Conservation (phyloP, 2,329 filamentous ascomycete species). For the Xylaria multiplex region DNA sequence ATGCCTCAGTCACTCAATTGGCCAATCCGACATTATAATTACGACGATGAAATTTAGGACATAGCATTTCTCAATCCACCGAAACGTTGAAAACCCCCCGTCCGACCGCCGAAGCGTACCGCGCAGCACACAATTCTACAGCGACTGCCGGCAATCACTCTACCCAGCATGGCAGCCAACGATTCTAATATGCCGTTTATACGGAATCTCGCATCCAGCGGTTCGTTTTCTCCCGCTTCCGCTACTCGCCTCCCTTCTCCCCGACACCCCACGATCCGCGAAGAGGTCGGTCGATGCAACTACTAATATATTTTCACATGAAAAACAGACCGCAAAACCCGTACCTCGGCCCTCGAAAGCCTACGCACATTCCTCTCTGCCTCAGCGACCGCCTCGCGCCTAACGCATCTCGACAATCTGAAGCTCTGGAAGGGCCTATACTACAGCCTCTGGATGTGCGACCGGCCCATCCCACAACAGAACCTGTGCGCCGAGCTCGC, state of each 20-base stretch:
- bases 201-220: slow-evolving; percentile 84
- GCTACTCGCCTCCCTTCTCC: neutral
- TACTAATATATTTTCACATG: slow-evolving; percentile 1
- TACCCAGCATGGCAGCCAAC: slow-evolving; percentile 50
- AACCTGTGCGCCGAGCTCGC: slow-evolving; percentile 82
- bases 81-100: neutral
- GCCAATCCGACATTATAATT: neutral
- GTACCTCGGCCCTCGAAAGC: slow-evolving; percentile 79
- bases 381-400: slow-evolving; percentile 59
- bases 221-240: slow-evolving; percentile 58
- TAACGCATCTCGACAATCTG: slow-evolving; percentile 76
- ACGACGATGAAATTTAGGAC: neutral
- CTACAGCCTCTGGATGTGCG: slow-evolving; percentile 93
- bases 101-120: neutral
- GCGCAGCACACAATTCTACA: neutral
- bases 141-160: neutral
- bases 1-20: slow-evolving; percentile 21
- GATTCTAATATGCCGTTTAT: slow-evolving; percentile 76
- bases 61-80: neutral
- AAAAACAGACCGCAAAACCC: slow-evolving; percentile 76
- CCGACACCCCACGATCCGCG: neutral
- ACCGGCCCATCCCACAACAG: slow-evolving; percentile 89
- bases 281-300: slow-evolving; percentile 4
- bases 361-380: slow-evolving; percentile 81
- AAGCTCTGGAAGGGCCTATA: slow-evolving; percentile 97